Percentiles rank a stretch among this genome's conserved stretches.
Evolutionary conservation across 768 basidiomycete species (phyloP).

Genomic region (Boletales sp.): DNA sequence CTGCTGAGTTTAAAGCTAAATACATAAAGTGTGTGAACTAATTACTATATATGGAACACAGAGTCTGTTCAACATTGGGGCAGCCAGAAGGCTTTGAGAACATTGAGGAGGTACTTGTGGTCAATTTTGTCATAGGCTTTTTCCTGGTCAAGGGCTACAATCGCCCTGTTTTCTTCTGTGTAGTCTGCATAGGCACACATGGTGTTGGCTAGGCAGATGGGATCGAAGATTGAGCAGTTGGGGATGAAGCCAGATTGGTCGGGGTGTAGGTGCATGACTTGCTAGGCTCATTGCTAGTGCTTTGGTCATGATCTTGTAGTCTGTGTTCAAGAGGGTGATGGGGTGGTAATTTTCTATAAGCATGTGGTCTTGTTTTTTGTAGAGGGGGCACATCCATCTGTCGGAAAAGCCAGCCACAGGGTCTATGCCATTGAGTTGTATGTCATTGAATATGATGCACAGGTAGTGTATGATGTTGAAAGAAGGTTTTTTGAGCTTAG

Average conservation of each 20-base stretch:
- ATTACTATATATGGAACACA: too few relatives aligned
- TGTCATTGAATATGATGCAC: conserved; percentile 17
- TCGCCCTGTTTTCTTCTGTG: conserved; percentile 23
- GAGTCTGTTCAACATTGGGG: too few relatives aligned
- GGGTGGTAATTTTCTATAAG: conserved; percentile 36
- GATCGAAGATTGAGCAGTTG: conserved; percentile 28
- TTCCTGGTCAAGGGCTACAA: conserved; percentile 36
- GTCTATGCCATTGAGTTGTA: conserved; percentile 21
- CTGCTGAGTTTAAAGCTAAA: too few relatives aligned
- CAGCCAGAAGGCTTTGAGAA: too few relatives aligned
- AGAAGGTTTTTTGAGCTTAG: too few relatives aligned
- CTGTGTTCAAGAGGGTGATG: conserved; percentile 33
- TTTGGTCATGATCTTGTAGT: conserved; percentile 36
- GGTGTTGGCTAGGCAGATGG: conserved; percentile 23
- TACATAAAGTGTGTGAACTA: too few relatives aligned
- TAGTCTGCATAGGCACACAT: conserved; percentile 17
- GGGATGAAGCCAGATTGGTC: conserved; percentile 34
- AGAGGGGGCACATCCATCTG: conserved; percentile 37
- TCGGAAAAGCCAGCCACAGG: conserved; percentile 15
- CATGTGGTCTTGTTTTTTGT: conserved; percentile 36
- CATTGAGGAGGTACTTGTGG: conserved; percentile 26
- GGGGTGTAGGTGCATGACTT: conserved; percentile 25
- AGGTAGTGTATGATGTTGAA: conserved; percentile 1
- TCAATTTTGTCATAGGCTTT: conserved; percentile 35
- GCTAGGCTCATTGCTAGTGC: too few relatives aligned